Base-by-base conservation (phyloP, 306 rosid species). In the Lathyrus sativus region DNA sequence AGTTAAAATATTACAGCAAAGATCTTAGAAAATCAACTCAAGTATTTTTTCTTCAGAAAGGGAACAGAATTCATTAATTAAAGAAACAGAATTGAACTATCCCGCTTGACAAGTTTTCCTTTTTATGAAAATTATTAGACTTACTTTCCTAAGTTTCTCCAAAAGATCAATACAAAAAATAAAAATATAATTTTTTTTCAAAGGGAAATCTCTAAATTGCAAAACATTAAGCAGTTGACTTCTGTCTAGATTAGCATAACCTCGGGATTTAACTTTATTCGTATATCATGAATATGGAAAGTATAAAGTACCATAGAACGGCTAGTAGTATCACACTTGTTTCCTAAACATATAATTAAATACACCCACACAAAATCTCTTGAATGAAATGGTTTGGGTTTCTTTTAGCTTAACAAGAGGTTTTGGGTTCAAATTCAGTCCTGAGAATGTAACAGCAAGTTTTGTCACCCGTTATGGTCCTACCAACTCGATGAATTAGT, bases 331-430 rank as follows among this genome's bases (percentile, higher is more conserved):
- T 70, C 58, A 42, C 58, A 42, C 58, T 49, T 57, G 43, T 29
- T n/a, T 58, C 35, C 71, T 70, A 13, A 71, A 66, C 42, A 57
- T 11, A 13, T 43, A 33, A 74, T 55, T 72, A 48, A 73, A 10
- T 19, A 19, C 31, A 51, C 58, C 58, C 5, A 50, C 28, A 11
- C 28, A 50, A 18, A 19, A 50, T 5, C 13, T 2, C 12, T 17
- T 50, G 56, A 5, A 18, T 18, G 26, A 8, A 15, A 50, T 50
- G 31, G 7, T 19, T 19, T 13, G 11, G 29, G 33, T 19, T 14
- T 51, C 58, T 51, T 51, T 18, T 9, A 19, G 29, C 3, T 51
- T 51, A 51, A 51, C 31, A 7, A 51, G 33, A 19, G 33, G 58
- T 22, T 12, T 19, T 19, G 58, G 31, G 22, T 46, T 46, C 53